Evolutionary conservation across 2,329 filamentous ascomycete genomes (phyloP).

Genomic region (Sclerotinia sclerotiorum): DNA sequence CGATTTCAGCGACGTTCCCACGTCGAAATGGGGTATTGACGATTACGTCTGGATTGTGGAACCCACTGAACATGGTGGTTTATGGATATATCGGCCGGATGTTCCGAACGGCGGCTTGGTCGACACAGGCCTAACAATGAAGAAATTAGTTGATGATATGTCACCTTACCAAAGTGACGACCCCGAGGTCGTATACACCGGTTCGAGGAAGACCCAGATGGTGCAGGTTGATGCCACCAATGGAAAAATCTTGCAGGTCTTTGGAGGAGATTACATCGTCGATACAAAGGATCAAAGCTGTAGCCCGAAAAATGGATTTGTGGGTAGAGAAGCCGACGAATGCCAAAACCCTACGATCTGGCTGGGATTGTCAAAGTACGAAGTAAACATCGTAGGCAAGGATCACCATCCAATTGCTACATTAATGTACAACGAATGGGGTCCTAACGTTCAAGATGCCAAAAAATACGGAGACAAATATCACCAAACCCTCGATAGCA

Average conservation of each 20-base stretch:
- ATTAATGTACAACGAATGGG: slow-evolving; percentile 92
- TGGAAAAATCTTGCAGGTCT: slow-evolving; percentile 79
- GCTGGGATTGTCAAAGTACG: slow-evolving; percentile 86
- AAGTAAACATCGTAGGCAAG: slow-evolving; percentile 77
- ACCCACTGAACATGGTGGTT: slow-evolving; percentile 78
- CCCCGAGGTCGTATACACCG: slow-evolving; percentile 82
- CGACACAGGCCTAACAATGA: slow-evolving; percentile 72
- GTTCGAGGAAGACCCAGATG: slow-evolving; percentile 85
- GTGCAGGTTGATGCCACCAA: slow-evolving; percentile 86
- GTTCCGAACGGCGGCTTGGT: slow-evolving; percentile 58
- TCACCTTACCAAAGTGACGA: slow-evolving; percentile 74
- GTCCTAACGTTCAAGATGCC: slow-evolving; percentile 85
- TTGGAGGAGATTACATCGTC: slow-evolving; percentile 70
- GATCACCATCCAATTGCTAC: slow-evolving; percentile 79
- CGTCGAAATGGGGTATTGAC: slow-evolving; percentile 56
- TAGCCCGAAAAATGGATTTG: slow-evolving; percentile 56
- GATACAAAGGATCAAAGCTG: slow-evolving; percentile 70
- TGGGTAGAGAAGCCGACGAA: slow-evolving; percentile 60
- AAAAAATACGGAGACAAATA: slow-evolving; percentile 66
- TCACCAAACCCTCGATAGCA: slow-evolving; percentile 74
- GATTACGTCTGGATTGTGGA: slow-evolving; percentile 96
- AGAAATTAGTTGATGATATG: slow-evolving; percentile 80
- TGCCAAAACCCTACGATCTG: slow-evolving; percentile 81
- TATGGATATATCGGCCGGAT: slow-evolving; percentile 82
- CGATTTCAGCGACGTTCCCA: slow-evolving; percentile 56